Conservation (phyloP, 257 asterid species). For the Petrea volubilis region DNA sequence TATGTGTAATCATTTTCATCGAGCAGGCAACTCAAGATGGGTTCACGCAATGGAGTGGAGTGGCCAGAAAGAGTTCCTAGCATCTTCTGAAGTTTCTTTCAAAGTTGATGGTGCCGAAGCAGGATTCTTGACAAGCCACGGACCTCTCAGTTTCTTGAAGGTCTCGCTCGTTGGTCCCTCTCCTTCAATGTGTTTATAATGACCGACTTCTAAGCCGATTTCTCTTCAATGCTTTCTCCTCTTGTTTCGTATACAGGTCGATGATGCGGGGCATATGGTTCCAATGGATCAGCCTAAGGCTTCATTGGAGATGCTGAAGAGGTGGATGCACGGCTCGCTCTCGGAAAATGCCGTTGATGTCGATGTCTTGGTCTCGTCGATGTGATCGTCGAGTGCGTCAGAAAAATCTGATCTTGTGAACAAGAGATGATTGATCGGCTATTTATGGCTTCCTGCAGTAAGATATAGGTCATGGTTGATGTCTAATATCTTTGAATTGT, state of each 20-base stretch:
- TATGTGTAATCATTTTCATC: not conserved
- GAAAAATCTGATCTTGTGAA: not conserved
- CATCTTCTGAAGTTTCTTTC: constrained; percentile 49
- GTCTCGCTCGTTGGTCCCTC: constrained; percentile 24
- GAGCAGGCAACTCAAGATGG: constrained; percentile 78
- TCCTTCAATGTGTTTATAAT: not conserved
- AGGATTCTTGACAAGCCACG: constrained; percentile 54
- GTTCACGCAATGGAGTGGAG: constrained; percentile 81
- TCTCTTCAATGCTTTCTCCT: too few relatives aligned
- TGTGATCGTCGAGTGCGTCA: constrained; percentile 22
- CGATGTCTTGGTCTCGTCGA: constrained; percentile 47
- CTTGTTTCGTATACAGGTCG: constrained; percentile 60
- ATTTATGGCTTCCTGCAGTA: not conserved
- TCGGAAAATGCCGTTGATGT: constrained; percentile 18
- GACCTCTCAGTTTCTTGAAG: constrained; percentile 77
- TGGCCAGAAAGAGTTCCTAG: constrained; percentile 55
- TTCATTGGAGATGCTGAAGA: constrained; percentile 62
- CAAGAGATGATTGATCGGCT: not conserved
- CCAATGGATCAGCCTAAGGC: constrained; percentile 82
- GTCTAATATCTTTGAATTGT: too few relatives aligned
- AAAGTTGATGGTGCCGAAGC: constrained; percentile 59
- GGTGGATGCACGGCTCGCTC: constrained; percentile 59
- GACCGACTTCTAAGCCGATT: not conserved
- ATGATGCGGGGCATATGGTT: constrained; percentile 83
- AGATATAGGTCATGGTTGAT: too few relatives aligned